Evolutionary conservation across 257 asterid genomes (phyloP).

Genomic region (Solanum chilense): DNA sequence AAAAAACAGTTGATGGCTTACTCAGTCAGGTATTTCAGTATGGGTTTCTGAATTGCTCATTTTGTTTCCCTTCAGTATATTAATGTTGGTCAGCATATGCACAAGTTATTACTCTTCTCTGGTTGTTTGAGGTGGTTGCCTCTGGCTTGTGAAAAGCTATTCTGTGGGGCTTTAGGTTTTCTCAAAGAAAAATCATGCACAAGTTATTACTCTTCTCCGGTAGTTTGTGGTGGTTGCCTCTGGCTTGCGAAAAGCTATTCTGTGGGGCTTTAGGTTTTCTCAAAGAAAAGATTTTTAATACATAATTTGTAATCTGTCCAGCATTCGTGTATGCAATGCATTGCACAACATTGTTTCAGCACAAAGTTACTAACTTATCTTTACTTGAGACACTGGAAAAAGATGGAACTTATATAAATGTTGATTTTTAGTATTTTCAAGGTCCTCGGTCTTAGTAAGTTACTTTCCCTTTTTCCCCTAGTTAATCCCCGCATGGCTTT

Average conservation of each 20-base stretch:
- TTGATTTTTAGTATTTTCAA: background rate
- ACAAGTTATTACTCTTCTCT: background rate
- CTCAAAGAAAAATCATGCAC: background rate
- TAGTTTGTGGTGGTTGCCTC: background rate
- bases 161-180: background rate
- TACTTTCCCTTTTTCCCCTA: background rate
- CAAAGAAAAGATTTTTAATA: background rate
- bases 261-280: background rate
- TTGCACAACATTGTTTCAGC: background rate
- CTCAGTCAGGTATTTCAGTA: conserved; percentile 53
- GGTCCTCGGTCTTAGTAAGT: background rate
- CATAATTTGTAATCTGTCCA: background rate
- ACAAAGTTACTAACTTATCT: background rate
- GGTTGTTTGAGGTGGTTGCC: background rate
- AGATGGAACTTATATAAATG: background rate
- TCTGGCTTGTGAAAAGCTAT: background rate
- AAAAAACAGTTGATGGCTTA: conserved; percentile 61
- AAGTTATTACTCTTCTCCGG: background rate
- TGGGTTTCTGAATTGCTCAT: background rate
- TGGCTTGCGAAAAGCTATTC: background rate
- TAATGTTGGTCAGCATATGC: background rate
- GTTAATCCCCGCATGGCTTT: background rate
- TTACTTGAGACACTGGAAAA: background rate
- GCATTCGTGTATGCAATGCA: background rate
- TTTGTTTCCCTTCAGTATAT: background rate